Conservation (phyloP, 2,329 filamentous ascomycete genomes). For the Ramularia endophylla region DNA sequence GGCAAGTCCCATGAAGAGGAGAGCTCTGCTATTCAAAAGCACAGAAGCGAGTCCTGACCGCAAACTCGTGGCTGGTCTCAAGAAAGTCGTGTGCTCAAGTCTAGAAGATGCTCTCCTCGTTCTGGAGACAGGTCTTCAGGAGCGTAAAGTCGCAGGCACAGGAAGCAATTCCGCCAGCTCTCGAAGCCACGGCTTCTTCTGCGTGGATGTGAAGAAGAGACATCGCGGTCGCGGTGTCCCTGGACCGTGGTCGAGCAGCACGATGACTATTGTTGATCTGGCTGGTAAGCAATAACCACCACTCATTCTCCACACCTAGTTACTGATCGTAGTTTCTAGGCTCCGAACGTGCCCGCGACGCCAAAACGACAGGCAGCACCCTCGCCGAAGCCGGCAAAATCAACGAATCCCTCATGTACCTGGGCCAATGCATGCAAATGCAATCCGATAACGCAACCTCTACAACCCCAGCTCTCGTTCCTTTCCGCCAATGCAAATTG, state of each 20-base stretch:
- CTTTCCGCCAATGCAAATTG: conserved; percentile 56
- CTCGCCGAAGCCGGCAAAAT: conserved; percentile 96
- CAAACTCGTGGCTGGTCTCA: conserved; percentile 89
- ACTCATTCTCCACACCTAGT: background rate
- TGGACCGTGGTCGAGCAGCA: conserved; percentile 66
- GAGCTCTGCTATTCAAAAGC: conserved; percentile 82
- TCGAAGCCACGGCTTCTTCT: conserved; percentile 93
- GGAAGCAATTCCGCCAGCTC: conserved; percentile 90
- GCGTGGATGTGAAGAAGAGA: conserved; percentile 87
- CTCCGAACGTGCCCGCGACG: conserved; percentile 85
- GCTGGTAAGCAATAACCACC: conserved; percentile 52
- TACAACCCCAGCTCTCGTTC: conserved; percentile 57
- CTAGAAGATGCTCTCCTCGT: conserved; percentile 83
- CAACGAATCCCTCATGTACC: conserved; percentile 96
- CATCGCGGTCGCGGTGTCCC: conserved; percentile 42
- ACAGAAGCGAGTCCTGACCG: conserved; percentile 82
- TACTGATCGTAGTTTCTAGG: conserved; percentile 37
- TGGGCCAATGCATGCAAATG: conserved; percentile 94
- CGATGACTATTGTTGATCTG: conserved; percentile 82
- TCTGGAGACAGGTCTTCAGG: conserved; percentile 80
- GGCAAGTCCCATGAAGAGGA: conserved; percentile 51
- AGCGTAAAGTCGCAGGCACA: conserved; percentile 82
- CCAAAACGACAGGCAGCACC: conserved; percentile 88
- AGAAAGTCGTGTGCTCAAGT: conserved; percentile 79
- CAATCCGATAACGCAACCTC: conserved; percentile 73